Base-by-base conservation (phyloP, 1,139 yeast species). In the Yamadazyma atlantica region DNA sequence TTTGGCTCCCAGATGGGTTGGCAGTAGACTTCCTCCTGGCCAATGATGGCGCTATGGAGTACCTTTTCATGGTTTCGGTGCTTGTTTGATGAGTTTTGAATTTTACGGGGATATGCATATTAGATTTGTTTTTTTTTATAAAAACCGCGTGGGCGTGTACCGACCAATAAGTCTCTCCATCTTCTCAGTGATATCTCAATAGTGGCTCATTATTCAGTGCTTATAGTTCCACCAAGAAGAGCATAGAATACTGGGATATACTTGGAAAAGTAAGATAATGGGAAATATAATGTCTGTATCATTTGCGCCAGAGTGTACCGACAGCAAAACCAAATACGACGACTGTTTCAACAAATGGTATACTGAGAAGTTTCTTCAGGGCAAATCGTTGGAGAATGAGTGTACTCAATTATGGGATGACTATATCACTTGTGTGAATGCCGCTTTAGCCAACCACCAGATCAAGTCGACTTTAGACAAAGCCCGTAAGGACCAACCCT, bases 271-370 rank as follows among this genome's bases (percentile, higher is more conserved):
- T n/a, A 30, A 36, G 22, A 23, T 8, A 38, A 84, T 85, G 92
- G 92, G 92, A 40, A 83, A 82, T 64, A 68, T 72, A 43, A 85
- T 90, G 95, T 89, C 97, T 18, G 83, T 86, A 8, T 88, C 96
- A 44, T 86, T 92, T 71, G 97, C 97, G 31, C 96, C 97, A 16
- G 97, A 92, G 65, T 92, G 98, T 63, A 88, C 95, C 16, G 85
- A 82, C 29, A 78, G 85, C 45, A 92, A 92, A 62, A 79, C 79
- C 50, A 77, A 80, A 51, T 92, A 92, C 57, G 97, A 92, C 57
- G 85, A 83, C 55, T 92, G 98, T 60, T 92, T 92, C 68, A 89
- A 88, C 63, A 76, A 76, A 50, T 92, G 97, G 97, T 92, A 92
- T 60, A 82, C 94, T n/a, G 97, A 90, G 53, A 85, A 84, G 61